Conservation (phyloP, 495 filamentous ascomycete genomes). For the Usnea hakonensis region DNA sequence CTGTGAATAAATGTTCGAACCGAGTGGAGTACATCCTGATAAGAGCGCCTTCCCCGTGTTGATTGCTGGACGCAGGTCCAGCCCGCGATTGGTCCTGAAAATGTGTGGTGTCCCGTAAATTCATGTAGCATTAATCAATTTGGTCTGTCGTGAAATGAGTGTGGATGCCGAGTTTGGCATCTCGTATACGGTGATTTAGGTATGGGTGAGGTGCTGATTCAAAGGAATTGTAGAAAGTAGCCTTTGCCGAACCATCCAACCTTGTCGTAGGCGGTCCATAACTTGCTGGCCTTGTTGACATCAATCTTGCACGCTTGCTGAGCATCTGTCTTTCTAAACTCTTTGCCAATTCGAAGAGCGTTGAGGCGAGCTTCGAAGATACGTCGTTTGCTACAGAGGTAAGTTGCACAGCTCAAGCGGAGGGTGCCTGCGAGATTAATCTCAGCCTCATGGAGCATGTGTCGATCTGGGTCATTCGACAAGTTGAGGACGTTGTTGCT, state of each 20-base stretch:
- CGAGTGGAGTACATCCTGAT: not conserved
- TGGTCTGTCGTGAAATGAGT: not conserved
- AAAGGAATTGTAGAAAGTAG: conserved; percentile 49
- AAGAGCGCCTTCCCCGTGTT: not conserved
- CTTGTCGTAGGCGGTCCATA: conserved; percentile 86
- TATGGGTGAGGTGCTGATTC: conserved; percentile 1
- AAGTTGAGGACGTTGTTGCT: conserved; percentile 76
- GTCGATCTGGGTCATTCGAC: conserved; percentile 65
- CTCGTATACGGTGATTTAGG: not conserved
- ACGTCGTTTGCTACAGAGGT: conserved; percentile 88
- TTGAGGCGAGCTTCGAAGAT: conserved; percentile 77
- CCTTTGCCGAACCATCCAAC: conserved; percentile 76
- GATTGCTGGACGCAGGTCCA: conserved; percentile 7
- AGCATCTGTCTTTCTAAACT: conserved; percentile 95
- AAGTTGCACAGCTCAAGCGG: conserved; percentile 80
- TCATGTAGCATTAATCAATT: conserved; percentile 8
- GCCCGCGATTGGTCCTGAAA: not conserved
- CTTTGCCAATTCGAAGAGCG: conserved; percentile 61
- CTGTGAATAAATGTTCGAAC: not conserved
- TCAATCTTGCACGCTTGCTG: conserved; percentile 98
- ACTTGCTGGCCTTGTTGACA: conserved; percentile 95
- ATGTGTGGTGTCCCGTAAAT: not conserved
- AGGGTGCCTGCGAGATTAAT: conserved; percentile 69
- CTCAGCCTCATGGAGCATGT: conserved; percentile 75
- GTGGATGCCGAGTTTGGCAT: not conserved